phyloP scores from a whole-genome alignment of 2,329 filamentous ascomycete genomes.

The Pseudonectria buxi region DNA sequence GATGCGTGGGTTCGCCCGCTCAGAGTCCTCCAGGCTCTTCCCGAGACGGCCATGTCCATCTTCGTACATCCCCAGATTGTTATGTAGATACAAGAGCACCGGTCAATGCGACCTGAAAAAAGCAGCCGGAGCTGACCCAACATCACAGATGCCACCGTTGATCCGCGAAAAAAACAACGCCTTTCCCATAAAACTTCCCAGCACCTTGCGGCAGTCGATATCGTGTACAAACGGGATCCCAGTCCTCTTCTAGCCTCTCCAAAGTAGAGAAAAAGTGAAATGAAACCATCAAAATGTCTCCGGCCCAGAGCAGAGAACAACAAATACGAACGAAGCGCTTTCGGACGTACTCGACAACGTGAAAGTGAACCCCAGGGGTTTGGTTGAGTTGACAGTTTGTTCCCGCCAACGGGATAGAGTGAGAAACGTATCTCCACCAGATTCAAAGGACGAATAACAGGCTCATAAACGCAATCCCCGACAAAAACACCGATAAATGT shows the following conservation, averaged over 20 bases:
- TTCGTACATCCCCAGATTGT: neutral
- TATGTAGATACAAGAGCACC: no score
- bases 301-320: constrained; percentile 2
- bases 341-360: constrained; percentile 16
- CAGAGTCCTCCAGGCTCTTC: no score
- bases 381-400: neutral
- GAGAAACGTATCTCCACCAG: constrained; percentile 19
- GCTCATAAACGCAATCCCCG: neutral
- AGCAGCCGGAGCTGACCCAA: neutral
- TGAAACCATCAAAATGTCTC: neutral
- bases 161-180: constrained; percentile 17
- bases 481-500: constrained; percentile 7
- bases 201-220: constrained; percentile 9
- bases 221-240: constrained; percentile 16
- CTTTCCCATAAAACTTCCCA: constrained; percentile 8
- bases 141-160: neutral
- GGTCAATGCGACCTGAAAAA: neutral
- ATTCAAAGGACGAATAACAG: constrained; percentile 7
- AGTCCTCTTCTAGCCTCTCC: no score
- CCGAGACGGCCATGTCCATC: neutral
- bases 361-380: neutral
- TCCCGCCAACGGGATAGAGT: neutral
- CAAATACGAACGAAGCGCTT: constrained; percentile 22
- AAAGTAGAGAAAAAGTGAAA: neutral
- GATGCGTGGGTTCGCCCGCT: no score